Evolutionary conservation across 1,139 yeast species (phyloP), one percentile per base, ranked within the genome.

Genomic region (Pichia sp.): DNA sequence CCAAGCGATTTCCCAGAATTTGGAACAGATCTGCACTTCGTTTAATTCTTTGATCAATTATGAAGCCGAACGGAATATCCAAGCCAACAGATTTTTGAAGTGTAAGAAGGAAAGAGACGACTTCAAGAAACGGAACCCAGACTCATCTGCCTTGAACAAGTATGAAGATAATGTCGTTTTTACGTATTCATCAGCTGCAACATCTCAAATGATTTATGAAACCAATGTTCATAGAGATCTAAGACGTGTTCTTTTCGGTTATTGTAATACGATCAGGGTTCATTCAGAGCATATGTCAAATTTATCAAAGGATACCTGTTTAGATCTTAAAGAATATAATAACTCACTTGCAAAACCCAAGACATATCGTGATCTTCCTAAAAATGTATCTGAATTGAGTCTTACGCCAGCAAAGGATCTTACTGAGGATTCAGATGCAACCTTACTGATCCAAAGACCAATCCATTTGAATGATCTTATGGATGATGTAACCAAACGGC

Each of bases 161-260:
- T 36, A 35, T 28, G 45, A 48, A 15, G 38, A 40, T 37, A 38
- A 48, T 11, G 43, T 35, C 10, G 39, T 35, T 10, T 40, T 38
- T 21, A 17, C 40, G 5, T 42, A 34, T 15, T 27, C 38, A 11
- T 37, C 47, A 6, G 35, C 44, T 6, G 32, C 19, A 4, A 33
- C 39, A 15, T 30, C 46, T 11, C 53, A 50, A 24, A 32, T 27
- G 19, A 17, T 36, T 4, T 42, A 38, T 19, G 53, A 50, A 36
- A 38, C 24, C 14, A 33, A 36, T n/a, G 38, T 50, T 17, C 32
- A 47, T 14, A 19, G 34, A 17, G 21, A 31, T 17, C 17, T 50
- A 12, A 45, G 46, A 38, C 53, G 46, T 11, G 22, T 43, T 1
- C n/a, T 46, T 8, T 46, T 48, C 37, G 40, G 43, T 2, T 45